phyloP scores from a whole-genome alignment of 805 yeast genomes.

The Candida berthetii region DNA sequence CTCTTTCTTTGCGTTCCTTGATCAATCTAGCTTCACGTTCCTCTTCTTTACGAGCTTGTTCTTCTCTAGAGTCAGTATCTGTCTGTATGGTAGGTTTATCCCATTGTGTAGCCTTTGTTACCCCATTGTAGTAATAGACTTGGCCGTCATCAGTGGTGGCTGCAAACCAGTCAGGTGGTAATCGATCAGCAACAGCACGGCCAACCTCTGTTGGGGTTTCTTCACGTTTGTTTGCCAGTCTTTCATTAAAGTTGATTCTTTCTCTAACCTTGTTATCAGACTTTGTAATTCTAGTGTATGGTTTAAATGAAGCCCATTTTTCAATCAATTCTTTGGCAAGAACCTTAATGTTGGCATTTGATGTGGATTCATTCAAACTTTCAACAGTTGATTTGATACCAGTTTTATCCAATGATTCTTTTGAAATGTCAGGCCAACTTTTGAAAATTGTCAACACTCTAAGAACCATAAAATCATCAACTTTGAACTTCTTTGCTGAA shows the following conservation, averaged over 20 bases:
- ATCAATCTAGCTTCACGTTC: constrained; percentile 20
- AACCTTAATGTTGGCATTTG: constrained; percentile 21
- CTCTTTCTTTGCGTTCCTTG: constrained; percentile 22
- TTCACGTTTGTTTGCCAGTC: constrained; percentile 11
- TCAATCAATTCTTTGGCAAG: constrained; percentile 41
- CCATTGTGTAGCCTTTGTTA: constrained; percentile 48
- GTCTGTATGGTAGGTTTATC: constrained; percentile 38
- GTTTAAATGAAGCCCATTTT: constrained; percentile 68
- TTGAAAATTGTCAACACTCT: constrained; percentile 52
- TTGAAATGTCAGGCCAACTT: constrained; percentile 67
- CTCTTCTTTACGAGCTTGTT: constrained; percentile 8
- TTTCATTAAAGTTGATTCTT: constrained; percentile 5
- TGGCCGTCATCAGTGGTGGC: constrained; percentile 40
- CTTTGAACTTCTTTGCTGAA: constrained; percentile 22
- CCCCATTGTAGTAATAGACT: constrained; percentile 41
- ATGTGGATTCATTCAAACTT: constrained; percentile 26
- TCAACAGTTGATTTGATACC: constrained; percentile 62
- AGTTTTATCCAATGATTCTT: constrained; percentile 70
- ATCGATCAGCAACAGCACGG: neutral
- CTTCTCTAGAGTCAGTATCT: constrained; percentile 5
- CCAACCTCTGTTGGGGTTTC: neutral
- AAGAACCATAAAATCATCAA: constrained; percentile 34
- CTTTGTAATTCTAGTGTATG: constrained; percentile 85
- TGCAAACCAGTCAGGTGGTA: constrained; percentile 53
- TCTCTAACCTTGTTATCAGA: constrained; percentile 9